Evolutionary conservation across 331 rosid genomes (phyloP).

Genomic region (Quercus phellos): DNA sequence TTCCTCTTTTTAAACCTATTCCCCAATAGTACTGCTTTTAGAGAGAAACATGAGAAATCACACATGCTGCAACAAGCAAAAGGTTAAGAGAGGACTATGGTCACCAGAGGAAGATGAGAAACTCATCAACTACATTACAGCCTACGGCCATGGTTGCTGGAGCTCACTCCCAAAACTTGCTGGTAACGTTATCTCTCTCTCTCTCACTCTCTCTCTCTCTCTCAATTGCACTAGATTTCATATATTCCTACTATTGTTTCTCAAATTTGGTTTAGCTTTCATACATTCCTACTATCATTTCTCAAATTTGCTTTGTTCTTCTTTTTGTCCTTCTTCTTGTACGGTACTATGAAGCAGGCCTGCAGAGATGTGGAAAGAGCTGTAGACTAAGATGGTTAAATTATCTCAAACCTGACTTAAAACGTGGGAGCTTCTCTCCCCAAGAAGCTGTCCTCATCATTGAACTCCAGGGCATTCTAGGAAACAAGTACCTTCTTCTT

Average conservation of each 20-base stretch:
- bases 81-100: slow-evolving; percentile 96
- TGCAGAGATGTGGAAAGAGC: slow-evolving; percentile 58
- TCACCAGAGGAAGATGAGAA: slow-evolving; percentile 98
- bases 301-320: not conserved
- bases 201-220: not conserved
- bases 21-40: slow-evolving; percentile 9
- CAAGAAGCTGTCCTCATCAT: slow-evolving; percentile 54
- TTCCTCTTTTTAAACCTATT: not conserved
- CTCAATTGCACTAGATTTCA: not conserved
- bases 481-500: slow-evolving; percentile 36
- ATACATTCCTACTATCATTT: too few relatives aligned
- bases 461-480: slow-evolving; percentile 54
- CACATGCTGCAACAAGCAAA: slow-evolving; percentile 96
- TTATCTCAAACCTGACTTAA: slow-evolving; percentile 57
- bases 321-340: not conserved
- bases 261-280: not conserved
- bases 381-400: slow-evolving; percentile 59
- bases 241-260: too few relatives aligned
- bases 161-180: slow-evolving; percentile 93
- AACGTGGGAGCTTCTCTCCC: slow-evolving; percentile 56
- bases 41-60: slow-evolving; percentile 65
- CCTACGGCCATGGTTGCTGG: slow-evolving; percentile 97
- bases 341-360: slow-evolving; percentile 18
- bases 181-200: slow-evolving; percentile 25
- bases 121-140: slow-evolving; percentile 79